Evolutionary conservation across 2,329 filamentous ascomycete species (phyloP), one percentile per base, ranked within the genome.

Genomic region (Beauveria australis): DNA sequence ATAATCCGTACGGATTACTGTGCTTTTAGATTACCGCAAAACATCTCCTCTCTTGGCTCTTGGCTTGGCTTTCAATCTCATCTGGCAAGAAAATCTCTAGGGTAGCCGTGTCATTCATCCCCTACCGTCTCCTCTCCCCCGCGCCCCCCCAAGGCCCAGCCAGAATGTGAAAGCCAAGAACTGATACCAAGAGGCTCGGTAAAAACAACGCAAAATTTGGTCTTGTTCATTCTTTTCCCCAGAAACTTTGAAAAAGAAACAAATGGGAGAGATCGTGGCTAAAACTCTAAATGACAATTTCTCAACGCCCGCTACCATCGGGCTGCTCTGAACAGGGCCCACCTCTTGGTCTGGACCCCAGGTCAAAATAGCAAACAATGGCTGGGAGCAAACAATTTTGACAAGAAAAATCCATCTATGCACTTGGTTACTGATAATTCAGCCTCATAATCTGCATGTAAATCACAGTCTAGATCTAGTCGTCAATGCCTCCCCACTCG

Each of bases 401-500:
- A 30, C n/a, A 52, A 19, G 10, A 16, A 9, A 14, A 12, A 33
- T 33, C 12, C 30, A 33, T 33, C 10, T 33, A 33, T 12, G 12
- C 30, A 22, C 12, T 33, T 2, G 1, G 5, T 28, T 28, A 28
- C 7, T 28, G 5, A 6, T 28, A 5, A 33, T 33, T 33, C 30
- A 33, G 12, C 30, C 5, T 14, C 30, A 5, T 14, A 24, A 24
- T 24, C 24, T 24, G 24, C 3, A 33, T 33, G 30, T 33, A 37
- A 37, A 37, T 52, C 8, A 8, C 22, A 46, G 26, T 37, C 6
- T 18, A 48, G 3, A 43, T 14, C 47, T 59, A 79, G 55, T 77
- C 76, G 47, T 76, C 79, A 62, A 84, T 73, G 1, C 81, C 81
- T 62, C 71, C 74, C 79, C 79, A 84, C 65, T 80, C 73, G 37